These are phyloP conservation scores for Prosopis cineraria DNA, from an alignment of 306 rosid genomes.

Conservation along the genomic window DNA sequence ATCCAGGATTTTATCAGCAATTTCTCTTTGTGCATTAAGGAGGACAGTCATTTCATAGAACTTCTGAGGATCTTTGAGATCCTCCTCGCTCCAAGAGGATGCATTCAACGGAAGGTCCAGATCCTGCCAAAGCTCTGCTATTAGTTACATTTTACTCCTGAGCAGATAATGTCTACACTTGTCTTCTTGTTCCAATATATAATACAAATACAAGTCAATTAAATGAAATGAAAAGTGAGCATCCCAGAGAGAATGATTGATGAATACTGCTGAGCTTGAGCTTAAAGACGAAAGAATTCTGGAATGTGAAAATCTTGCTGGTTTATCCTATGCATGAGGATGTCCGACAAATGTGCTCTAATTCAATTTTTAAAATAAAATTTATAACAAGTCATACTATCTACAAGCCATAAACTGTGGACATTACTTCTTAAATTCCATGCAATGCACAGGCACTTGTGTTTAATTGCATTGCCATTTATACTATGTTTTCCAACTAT, in stretches of 20 bases:
- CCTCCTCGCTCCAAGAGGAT: constrained; percentile 92
- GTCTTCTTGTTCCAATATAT: not conserved
- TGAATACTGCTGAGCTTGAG: not conserved
- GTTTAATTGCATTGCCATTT: not conserved
- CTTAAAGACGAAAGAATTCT: not conserved
- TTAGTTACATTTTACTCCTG: constrained; percentile 38
- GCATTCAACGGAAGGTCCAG: constrained; percentile 85
- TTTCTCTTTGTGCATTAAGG: constrained; percentile 94
- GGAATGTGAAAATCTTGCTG: constrained; percentile 15
- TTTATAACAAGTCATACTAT: too few relatives aligned
- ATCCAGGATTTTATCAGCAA: constrained; percentile 85
- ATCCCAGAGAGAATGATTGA: constrained; percentile 3
- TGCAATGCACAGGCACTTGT: too few relatives aligned
- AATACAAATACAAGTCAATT: not conserved
- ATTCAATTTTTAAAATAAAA: too few relatives aligned
- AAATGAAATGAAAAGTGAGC: constrained; percentile 11
- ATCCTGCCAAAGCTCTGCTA: constrained; percentile 58
- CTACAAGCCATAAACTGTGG: too few relatives aligned
- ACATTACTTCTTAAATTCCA: too few relatives aligned
- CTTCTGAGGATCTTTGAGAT: constrained; percentile 81
- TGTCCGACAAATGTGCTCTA: not conserved
- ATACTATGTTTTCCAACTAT: not conserved
- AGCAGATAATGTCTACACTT: constrained; percentile 1
- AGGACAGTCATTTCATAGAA: constrained; percentile 90
- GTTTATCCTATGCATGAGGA: constrained; percentile 5